Conservation (phyloP, 2,329 filamentous ascomycete genomes). For the Clonostachys rosea region DNA sequence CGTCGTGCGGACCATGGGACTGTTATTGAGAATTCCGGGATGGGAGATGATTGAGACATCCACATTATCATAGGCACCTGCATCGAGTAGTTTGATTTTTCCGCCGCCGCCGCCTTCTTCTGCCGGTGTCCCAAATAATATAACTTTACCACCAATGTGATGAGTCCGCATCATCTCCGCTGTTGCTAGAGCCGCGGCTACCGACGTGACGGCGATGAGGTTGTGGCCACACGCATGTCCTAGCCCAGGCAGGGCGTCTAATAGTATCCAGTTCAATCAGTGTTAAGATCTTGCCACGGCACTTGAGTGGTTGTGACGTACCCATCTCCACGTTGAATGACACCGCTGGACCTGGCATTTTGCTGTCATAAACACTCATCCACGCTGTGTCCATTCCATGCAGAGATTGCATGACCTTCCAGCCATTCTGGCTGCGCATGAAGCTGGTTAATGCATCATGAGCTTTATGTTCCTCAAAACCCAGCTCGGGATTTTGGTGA, state of each 20-base stretch:
- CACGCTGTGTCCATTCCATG: constrained; percentile 38
- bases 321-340: constrained; percentile 30
- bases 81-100: constrained; percentile 39
- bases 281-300: constrained; percentile 14
- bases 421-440: constrained; percentile 21
- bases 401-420: constrained; percentile 30
- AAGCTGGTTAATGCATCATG: constrained; percentile 31
- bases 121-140: constrained; percentile 45
- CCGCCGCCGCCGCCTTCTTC: constrained; percentile 46
- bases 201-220: constrained; percentile 42
- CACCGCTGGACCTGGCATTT: constrained; percentile 24
- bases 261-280: constrained; percentile 30
- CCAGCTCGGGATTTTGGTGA: constrained; percentile 37
- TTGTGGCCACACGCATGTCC: constrained; percentile 53
- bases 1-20: constrained; percentile 44
- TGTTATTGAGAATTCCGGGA: constrained; percentile 31
- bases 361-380: constrained; percentile 30
- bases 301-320: constrained; percentile 35
- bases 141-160: constrained; percentile 3
- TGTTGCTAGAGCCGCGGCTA: constrained; percentile 28
- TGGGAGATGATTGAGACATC: constrained; percentile 21
- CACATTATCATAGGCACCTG: constrained; percentile 34
- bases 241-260: constrained; percentile 36
- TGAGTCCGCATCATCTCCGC: constrained; percentile 6
- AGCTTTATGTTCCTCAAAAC: constrained; percentile 33